Percentiles rank a stretch among this genome's conserved stretches.
phyloP scores from a whole-genome alignment of 805 yeast species.

The Henningerozyma blattae region DNA sequence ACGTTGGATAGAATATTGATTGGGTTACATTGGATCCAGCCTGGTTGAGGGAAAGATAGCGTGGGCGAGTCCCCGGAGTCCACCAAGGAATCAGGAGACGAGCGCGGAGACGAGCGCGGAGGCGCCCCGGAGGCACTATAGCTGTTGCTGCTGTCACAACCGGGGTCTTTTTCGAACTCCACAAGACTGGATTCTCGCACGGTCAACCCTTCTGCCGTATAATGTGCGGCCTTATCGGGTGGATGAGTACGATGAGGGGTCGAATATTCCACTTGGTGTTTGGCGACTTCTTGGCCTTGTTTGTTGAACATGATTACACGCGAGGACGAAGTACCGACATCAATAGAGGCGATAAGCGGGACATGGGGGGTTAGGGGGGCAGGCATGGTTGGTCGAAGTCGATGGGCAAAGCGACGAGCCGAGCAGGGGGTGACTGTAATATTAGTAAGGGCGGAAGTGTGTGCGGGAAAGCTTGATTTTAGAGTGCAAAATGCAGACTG shows the following conservation, averaged over 20 bases:
- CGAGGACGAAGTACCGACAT: constrained; percentile 87
- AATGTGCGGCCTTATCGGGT: not conserved
- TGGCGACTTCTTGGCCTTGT: constrained; percentile 67
- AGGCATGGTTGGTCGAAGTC: no score
- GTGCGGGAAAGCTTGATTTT: no score
- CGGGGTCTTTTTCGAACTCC: constrained; percentile 53
- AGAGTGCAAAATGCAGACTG: no score
- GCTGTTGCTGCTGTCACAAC: no score
- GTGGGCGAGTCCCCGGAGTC: constrained; percentile 44
- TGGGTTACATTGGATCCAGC: constrained; percentile 94
- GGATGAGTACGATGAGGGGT: constrained; percentile 34
- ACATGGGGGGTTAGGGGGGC: no score
- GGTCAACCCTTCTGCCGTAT: constrained; percentile 61
- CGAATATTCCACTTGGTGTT: constrained; percentile 81
- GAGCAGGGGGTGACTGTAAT: no score
- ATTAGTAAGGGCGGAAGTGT: no score
- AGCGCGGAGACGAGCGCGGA: no score
- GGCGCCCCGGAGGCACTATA: no score
- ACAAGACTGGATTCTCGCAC: constrained; percentile 46
- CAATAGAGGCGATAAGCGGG: constrained; percentile 60
- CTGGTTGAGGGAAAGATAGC: constrained; percentile 66
- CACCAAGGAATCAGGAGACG: no score
- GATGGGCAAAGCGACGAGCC: no score
- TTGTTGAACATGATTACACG: constrained; percentile 72
- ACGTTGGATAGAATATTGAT: constrained; percentile 62